These are phyloP conservation scores for Leptosphaerulina australis DNA, from an alignment of 2,329 filamentous ascomycete species.

Conservation along the genomic window DNA sequence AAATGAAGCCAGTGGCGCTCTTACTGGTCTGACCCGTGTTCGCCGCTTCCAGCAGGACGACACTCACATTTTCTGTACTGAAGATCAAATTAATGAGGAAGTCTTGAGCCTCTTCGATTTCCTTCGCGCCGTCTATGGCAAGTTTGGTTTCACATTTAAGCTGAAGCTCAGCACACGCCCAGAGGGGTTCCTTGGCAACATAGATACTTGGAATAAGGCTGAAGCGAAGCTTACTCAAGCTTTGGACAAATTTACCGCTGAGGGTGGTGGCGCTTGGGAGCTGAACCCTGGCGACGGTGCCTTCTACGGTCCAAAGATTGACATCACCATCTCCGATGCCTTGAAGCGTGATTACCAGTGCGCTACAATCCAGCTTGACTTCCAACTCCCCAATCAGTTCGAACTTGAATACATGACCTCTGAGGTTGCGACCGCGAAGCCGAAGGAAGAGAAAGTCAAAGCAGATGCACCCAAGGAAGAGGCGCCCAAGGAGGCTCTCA, in stretches of 20 bases:
- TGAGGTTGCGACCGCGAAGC: slow-evolving; percentile 58
- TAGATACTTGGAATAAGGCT: slow-evolving; percentile 87
- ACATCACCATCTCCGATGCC: slow-evolving; percentile 91
- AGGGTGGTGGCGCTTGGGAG: slow-evolving; percentile 75
- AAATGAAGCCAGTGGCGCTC: slow-evolving; percentile 91
- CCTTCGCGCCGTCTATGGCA: slow-evolving; percentile 76
- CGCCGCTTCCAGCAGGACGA: slow-evolving; percentile 96
- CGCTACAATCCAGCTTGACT: slow-evolving; percentile 93
- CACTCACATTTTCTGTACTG: slow-evolving; percentile 91
- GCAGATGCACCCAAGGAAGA: slow-evolving; percentile 37
- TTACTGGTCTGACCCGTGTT: slow-evolving; percentile 89
- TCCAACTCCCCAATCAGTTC: slow-evolving; percentile 84
- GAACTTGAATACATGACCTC: slow-evolving; percentile 84
- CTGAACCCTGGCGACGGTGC: slow-evolving; percentile 94
- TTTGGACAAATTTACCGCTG: slow-evolving; percentile 71
- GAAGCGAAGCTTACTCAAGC: slow-evolving; percentile 81
- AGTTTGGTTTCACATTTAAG: slow-evolving; percentile 90
- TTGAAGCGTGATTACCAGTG: slow-evolving; percentile 85
- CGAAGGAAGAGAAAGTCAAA: slow-evolving; percentile 43
- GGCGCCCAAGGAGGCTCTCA: slow-evolving; percentile 26
- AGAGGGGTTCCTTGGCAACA: slow-evolving; percentile 86
- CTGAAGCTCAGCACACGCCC: slow-evolving; percentile 90
- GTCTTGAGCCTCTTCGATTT: slow-evolving; percentile 89
- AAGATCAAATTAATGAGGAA: slow-evolving; percentile 76
- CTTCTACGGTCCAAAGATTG: slow-evolving; percentile 98